A percentile compares a stretch with the other conserved stretches of the same genome.
phyloP scores from a whole-genome alignment of 768 basidiomycete species.

The Collybia sordida region DNA sequence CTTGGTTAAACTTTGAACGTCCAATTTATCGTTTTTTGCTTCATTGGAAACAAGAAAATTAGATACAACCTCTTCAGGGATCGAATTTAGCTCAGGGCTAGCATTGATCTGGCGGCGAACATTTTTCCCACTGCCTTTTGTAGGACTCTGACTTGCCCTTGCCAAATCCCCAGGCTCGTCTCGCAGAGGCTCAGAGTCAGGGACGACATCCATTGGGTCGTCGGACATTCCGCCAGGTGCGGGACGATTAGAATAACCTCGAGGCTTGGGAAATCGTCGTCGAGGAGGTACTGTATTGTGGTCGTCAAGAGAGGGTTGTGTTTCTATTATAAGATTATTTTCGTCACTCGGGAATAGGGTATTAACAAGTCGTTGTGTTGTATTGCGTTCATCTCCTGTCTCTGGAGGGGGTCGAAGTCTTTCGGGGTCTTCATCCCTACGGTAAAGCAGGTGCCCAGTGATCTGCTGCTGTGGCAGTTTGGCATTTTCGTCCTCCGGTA shows the following conservation, averaged over 20 bases:
- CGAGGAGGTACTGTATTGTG: slow-evolving; percentile 6
- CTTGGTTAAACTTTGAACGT: no score
- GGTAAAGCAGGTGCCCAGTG: no score
- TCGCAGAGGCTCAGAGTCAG: slow-evolving; percentile 61
- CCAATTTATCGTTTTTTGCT: no score
- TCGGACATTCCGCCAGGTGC: slow-evolving; percentile 7
- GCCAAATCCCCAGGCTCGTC: slow-evolving; percentile 16
- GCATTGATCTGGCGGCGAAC: background rate
- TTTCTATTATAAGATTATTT: slow-evolving; percentile 14
- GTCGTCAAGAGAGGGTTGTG: slow-evolving; percentile 18
- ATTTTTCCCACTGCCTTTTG: background rate
- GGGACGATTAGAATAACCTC: background rate
- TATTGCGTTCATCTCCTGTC: no score
- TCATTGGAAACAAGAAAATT: background rate
- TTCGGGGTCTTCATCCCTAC: no score
- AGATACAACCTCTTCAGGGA: slow-evolving; percentile 6
- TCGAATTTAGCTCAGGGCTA: background rate
- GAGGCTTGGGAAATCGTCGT: slow-evolving; percentile 4
- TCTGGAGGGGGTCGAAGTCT: no score
- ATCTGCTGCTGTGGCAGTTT: no score
- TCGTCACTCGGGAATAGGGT: background rate
- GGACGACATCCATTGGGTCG: slow-evolving; percentile 49
- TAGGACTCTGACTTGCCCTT: background rate
- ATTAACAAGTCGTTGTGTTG: background rate
- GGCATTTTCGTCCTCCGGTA: no score